These are phyloP conservation scores for Syzygium oleosum DNA, from an alignment of 345 rosid genomes.

Conservation along the genomic window DNA sequence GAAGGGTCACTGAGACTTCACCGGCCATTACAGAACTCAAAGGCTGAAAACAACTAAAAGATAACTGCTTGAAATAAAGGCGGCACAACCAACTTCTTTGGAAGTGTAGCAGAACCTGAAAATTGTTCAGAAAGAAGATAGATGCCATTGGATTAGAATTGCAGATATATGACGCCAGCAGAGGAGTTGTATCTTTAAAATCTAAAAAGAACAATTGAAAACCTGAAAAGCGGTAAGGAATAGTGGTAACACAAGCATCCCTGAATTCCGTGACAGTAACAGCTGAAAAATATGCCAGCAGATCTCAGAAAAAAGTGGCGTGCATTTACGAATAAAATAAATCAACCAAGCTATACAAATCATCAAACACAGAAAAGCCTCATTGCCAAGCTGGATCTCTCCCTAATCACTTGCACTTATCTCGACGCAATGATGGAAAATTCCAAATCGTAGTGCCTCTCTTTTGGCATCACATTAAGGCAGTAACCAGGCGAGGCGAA, in stretches of 20 bases:
- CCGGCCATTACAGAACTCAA: conserved; percentile 30
- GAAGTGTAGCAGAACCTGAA: conserved; percentile 30
- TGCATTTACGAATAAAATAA: not conserved
- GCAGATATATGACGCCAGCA: not conserved
- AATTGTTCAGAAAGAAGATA: not conserved
- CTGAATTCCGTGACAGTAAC: not conserved
- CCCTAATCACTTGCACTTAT: no score
- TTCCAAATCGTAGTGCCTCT: not conserved
- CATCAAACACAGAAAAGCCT: not conserved
- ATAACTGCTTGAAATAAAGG: conserved; percentile 5
- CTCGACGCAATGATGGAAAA: not conserved
- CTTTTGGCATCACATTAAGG: not conserved
- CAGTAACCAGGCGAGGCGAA: not conserved
- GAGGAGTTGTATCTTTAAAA: not conserved
- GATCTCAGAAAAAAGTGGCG: no score
- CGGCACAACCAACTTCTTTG: conserved; percentile 28
- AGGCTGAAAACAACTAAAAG: conserved; percentile 8
- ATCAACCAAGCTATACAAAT: not conserved
- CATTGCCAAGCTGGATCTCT: not conserved
- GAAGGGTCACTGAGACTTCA: conserved; percentile 21
- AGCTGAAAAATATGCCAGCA: no score
- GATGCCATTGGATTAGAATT: not conserved
- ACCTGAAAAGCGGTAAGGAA: not conserved
- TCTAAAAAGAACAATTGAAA: not conserved
- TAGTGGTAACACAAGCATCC: not conserved